A percentile compares a stretch with the other conserved stretches of the same genome.
Conservation (phyloP, 1,284 basidiomycete genomes). For the Coniferiporia sulphurascens region DNA sequence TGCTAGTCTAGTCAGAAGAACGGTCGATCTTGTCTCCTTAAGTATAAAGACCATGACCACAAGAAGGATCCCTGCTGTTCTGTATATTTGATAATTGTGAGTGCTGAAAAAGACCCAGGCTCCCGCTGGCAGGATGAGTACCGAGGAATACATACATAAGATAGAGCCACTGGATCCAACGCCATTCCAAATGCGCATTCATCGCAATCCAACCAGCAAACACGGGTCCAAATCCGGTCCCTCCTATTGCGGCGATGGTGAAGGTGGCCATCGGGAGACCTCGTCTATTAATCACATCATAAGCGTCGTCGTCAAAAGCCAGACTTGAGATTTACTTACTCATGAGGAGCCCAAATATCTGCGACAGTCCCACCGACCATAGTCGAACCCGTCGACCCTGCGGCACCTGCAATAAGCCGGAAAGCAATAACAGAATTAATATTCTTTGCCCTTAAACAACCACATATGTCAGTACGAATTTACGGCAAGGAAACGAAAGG, state of each 20-base stretch:
- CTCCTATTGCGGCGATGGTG: conserved; percentile 50
- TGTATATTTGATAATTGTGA: conserved; percentile 21
- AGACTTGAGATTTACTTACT: conserved; percentile 36
- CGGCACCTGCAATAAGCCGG: conserved; percentile 63
- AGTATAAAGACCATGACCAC: conserved; percentile 44
- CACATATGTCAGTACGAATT: not conserved
- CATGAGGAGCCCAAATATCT: conserved; percentile 59
- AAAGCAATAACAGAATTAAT: conserved; percentile 65
- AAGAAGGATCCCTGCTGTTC: conserved; percentile 42
- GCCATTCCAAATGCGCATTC: conserved; percentile 57
- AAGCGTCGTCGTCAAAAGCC: conserved; percentile 3
- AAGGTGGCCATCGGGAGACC: conserved; percentile 72
- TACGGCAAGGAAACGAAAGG: not conserved
- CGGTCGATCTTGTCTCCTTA: conserved; percentile 59
- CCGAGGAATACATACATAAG: conserved; percentile 43
- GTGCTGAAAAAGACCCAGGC: conserved; percentile 10
- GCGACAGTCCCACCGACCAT: conserved; percentile 78
- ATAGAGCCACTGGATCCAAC: conserved; percentile 82
- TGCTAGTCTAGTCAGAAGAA: conserved; percentile 58
- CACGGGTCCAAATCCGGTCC: conserved; percentile 61
- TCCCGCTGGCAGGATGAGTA: not conserved
- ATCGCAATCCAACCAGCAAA: conserved; percentile 69
- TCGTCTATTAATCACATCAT: conserved; percentile 37
- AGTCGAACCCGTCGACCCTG: conserved; percentile 65
- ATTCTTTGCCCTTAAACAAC: conserved; percentile 48